A percentile compares a stretch with the other conserved stretches of the same genome.
Conservation (phyloP, 305 asterid species). For the Caryopteris hybrid region DNA sequence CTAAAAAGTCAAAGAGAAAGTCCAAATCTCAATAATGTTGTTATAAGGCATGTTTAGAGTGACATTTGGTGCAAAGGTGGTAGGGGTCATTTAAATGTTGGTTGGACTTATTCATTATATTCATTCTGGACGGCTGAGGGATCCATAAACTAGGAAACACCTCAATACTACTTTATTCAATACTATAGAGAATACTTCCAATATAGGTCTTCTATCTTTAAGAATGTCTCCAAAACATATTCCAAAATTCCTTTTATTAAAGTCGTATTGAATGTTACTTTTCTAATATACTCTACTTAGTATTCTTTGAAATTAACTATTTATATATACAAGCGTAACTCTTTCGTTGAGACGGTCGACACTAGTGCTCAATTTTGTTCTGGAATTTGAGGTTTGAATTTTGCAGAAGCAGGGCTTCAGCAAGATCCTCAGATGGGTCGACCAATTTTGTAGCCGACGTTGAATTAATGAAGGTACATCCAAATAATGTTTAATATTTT, state of each 20-base stretch:
- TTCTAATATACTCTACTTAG: too few species aligned
- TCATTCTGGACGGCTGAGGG: slow-evolving; percentile 19
- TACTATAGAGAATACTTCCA: too few species aligned
- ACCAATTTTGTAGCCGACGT: slow-evolving; percentile 18
- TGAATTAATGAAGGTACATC: slow-evolving; percentile 31
- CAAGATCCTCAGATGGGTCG: slow-evolving; percentile 25
- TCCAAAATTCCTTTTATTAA: too few species aligned
- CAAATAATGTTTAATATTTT: background rate
- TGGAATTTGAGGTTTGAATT: background rate
- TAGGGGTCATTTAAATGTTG: slow-evolving; percentile 19
- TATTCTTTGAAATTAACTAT: too few species aligned
- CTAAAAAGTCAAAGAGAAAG: slow-evolving; percentile 32
- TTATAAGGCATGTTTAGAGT: slow-evolving; percentile 6
- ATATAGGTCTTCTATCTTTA: background rate
- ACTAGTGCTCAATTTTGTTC: background rate
- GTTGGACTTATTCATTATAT: slow-evolving; percentile 22
- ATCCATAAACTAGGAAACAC: background rate
- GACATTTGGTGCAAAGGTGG: slow-evolving; percentile 26
- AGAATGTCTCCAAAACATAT: too few species aligned
- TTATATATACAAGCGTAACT: too few species aligned
- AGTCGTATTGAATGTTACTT: too few species aligned
- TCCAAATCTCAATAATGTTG: slow-evolving; percentile 29
- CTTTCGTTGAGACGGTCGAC: background rate
- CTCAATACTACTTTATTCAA: background rate
- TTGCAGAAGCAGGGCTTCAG: slow-evolving; percentile 26